Evolutionary conservation across 139 green algal species (phyloP), one percentile per base, ranked within the genome.

Genomic region (Chlorella vulgaris): DNA sequence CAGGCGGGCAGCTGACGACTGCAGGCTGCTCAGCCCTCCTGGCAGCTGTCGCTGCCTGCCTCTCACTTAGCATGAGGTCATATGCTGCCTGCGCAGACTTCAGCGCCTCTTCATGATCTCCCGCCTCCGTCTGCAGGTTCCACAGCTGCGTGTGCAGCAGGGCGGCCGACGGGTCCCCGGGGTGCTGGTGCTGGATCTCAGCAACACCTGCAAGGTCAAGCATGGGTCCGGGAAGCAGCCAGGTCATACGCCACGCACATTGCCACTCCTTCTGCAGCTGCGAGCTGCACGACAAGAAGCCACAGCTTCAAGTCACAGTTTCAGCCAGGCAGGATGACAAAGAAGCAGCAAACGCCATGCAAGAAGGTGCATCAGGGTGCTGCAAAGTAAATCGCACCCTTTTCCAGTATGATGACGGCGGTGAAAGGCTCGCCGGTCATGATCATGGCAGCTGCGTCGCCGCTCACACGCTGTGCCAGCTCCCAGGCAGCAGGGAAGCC

Each of bases 131-230:
- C 22, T 68, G 51, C 15, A 79, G 35, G 35, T 79, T 67, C 73
- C 73, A 79, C 51, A 79, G 73, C 73, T 79, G 69, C 29, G 73
- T 79, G 73, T 67, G 58, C 15, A 79, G 73, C 50, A 79, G 53
- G 7, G 73, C 73, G 0, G 36, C 15, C 1, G 73, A 79, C 2
- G 73, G 73, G 35, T 79, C 73, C 2, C 24, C 26, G 2, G 73
- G 51, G 73, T 79, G 53, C 51, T 79, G 35, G 10, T 36, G 51
- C 3, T 55, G 8, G 13, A 79, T 63, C 26, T 79, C 73, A 10
- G 50, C 51, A 10, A 79, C 42, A 33, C 73, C 73, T 79, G 73
- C 53, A 63, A 31, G 29, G 13, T 15, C 10, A 10, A 15, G 47
- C 13, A 55, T 24, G 47, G 47, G 47, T n/a, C n/a, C n/a, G n/a